Conservation (phyloP, 257 asterid species). For the Thymus quinquecostatus region DNA sequence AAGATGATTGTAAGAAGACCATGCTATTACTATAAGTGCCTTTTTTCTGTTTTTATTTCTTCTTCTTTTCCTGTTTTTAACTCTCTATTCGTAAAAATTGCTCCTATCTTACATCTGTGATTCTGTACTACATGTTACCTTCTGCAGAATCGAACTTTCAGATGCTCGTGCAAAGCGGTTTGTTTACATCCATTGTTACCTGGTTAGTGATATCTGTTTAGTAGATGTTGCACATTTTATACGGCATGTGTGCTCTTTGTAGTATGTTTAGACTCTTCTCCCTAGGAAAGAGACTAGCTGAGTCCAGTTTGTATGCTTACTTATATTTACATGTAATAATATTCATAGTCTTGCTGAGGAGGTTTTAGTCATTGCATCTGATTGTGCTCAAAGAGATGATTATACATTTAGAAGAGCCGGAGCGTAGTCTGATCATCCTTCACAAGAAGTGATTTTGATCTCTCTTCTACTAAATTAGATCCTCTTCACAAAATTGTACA, state of each 20-base stretch:
- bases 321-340: background rate
- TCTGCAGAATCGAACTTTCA: conserved; percentile 3
- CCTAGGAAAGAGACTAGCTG: conserved; percentile 3
- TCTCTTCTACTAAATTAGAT: background rate
- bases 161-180: conserved; percentile 1
- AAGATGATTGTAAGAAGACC: conserved; percentile 1
- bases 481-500: conserved; percentile 35
- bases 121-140: background rate
- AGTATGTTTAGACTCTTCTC: background rate
- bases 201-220: background rate
- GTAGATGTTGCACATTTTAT: conserved; percentile 1
- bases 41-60: conserved; percentile 1
- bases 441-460: conserved; percentile 27
- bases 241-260: conserved; percentile 1
- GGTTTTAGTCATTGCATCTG: background rate
- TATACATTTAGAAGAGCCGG: conserved; percentile 3
- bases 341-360: background rate
- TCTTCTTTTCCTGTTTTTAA: background rate
- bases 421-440: background rate
- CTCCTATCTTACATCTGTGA: background rate
- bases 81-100: background rate
- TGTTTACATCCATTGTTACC: background rate
- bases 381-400: conserved; percentile 1
- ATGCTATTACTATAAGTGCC: background rate
- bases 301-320: background rate